Percentiles rank a stretch among this genome's conserved stretches.
Conservation (phyloP, 495 filamentous ascomycete species). For the Glutinoglossum americanum region DNA sequence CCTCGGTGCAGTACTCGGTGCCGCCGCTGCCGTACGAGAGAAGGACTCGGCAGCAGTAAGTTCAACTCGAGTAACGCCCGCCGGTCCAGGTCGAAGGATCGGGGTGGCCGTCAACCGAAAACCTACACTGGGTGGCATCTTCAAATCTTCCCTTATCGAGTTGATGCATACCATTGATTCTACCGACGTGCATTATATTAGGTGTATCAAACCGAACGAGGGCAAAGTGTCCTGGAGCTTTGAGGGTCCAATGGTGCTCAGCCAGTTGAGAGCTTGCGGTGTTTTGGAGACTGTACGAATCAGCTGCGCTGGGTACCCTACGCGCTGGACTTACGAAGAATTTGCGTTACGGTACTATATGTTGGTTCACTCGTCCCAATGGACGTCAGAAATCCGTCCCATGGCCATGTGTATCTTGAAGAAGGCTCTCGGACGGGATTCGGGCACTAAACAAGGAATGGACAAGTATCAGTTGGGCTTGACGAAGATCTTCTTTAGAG, state of each 20-base stretch:
- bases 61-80: slow-evolving; percentile 45
- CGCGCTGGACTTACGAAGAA: slow-evolving; percentile 97
- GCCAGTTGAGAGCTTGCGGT: slow-evolving; percentile 93
- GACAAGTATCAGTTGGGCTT: slow-evolving; percentile 94
- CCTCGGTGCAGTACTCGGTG: slow-evolving; percentile 63
- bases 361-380: slow-evolving; percentile 73
- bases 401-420: slow-evolving; percentile 85
- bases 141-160: slow-evolving; percentile 95
- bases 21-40: slow-evolving; percentile 68
- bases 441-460: slow-evolving; percentile 47
- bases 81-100: slow-evolving; percentile 54
- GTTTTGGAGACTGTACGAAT: slow-evolving; percentile 96
- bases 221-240: slow-evolving; percentile 95
- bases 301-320: slow-evolving; percentile 93
- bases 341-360: slow-evolving; percentile 98
- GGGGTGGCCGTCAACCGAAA: slow-evolving; percentile 88
- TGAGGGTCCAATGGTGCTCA: slow-evolving; percentile 96
- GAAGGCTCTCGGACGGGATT: slow-evolving; percentile 58
- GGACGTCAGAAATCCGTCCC: slow-evolving; percentile 81
- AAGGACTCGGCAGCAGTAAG: slow-evolving; percentile 55
- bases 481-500: slow-evolving; percentile 98
- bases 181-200: slow-evolving; percentile 97
- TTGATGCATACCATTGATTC: slow-evolving; percentile 95
- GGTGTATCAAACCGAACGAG: slow-evolving; percentile 98
- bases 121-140: slow-evolving; percentile 91